Evolutionary conservation across 164 flowering plant genomes (phyloP).

Genomic region (Macadamia integrifolia): DNA sequence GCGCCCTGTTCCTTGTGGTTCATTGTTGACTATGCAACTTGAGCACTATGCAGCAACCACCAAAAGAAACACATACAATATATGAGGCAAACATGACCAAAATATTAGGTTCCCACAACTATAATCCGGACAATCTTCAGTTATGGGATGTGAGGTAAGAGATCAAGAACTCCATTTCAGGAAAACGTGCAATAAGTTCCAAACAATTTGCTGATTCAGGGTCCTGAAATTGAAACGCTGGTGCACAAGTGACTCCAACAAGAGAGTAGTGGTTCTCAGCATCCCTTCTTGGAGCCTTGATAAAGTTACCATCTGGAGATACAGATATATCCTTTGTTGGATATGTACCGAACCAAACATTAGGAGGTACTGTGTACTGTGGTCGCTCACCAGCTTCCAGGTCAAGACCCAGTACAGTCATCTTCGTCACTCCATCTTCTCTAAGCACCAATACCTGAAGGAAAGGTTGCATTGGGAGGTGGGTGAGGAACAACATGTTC

Average conservation of each 20-base stretch:
- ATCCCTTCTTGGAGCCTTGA: constrained; percentile 39
- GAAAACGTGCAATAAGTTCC: constrained; percentile 49
- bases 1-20: too few species aligned
- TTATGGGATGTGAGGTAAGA: constrained; percentile 46
- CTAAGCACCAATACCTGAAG: constrained; percentile 58
- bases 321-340: constrained; percentile 51
- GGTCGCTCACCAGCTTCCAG: constrained; percentile 43
- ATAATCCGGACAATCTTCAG: constrained; percentile 9
- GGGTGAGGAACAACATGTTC: not conserved
- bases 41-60: too few species aligned
- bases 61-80: too few species aligned
- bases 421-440: constrained; percentile 49
- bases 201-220: constrained; percentile 71
- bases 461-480: not conserved
- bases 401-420: constrained; percentile 60
- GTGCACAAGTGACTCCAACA: constrained; percentile 90
- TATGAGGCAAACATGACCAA: too few species aligned
- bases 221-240: constrained; percentile 85
- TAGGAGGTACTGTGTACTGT: constrained; percentile 74
- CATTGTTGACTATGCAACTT: too few species aligned
- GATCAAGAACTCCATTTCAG: constrained; percentile 40
- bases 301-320: constrained; percentile 35
- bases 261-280: constrained; percentile 62
- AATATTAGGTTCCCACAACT: too few species aligned
- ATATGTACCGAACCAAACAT: constrained; percentile 85